Evolutionary conservation across 2,329 filamentous ascomycete genomes (phyloP).

Genomic region (Aspergillus glaucus): DNA sequence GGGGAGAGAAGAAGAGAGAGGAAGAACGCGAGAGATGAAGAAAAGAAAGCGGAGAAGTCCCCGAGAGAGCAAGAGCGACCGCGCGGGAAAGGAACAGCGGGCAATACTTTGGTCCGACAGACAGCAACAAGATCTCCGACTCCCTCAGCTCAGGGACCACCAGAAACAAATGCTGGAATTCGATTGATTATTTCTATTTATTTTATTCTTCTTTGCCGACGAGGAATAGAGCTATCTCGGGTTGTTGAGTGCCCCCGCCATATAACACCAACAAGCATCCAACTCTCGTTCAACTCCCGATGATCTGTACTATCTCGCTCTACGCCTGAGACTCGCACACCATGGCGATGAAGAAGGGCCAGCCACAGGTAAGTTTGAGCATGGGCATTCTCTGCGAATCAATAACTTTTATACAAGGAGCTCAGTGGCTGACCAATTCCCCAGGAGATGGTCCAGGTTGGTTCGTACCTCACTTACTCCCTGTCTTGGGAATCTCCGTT

Average conservation of each 20-base stretch:
- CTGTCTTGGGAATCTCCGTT: constrained; percentile 4
- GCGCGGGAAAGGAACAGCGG: neutral
- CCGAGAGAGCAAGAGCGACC: constrained; percentile 11
- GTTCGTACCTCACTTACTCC: constrained; percentile 55
- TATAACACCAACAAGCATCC: too few species aligned
- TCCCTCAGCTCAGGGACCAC: neutral
- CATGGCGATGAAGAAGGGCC: constrained; percentile 50
- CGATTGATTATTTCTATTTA: neutral
- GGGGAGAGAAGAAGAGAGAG: constrained; percentile 7
- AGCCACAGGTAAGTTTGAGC: constrained; percentile 58
- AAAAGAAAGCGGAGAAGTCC: constrained; percentile 16
- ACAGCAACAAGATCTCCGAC: neutral
- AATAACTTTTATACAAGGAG: neutral
- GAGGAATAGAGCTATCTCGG: neutral
- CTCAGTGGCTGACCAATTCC: constrained; percentile 9
- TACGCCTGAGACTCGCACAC: constrained; percentile 6
- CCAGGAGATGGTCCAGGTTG: constrained; percentile 99
- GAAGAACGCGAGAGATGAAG: constrained; percentile 11
- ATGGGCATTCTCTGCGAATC: neutral
- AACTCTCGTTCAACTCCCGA: constrained; percentile 1
- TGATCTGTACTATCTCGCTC: constrained; percentile 14
- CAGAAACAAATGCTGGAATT: neutral
- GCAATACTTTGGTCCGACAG: neutral
- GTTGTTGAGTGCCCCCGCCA: neutral
- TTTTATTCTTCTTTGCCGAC: neutral